These are phyloP conservation scores for Pneumocystis oryctolagi DNA, from an alignment of 1,139 yeast genomes.

Conservation along the genomic window DNA sequence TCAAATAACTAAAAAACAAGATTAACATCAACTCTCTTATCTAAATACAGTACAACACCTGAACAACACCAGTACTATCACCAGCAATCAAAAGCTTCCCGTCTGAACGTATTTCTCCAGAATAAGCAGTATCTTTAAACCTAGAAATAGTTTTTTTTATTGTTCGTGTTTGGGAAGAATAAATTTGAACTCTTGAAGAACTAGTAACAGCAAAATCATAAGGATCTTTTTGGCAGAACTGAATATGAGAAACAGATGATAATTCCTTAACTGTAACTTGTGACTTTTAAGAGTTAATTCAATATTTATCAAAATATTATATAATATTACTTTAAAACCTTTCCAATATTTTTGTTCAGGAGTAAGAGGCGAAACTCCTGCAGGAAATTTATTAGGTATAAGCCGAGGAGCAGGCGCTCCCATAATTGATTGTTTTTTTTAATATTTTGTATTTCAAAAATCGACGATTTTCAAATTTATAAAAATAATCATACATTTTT, in stretches of 20 bases:
- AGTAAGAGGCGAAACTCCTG: constrained; percentile 69
- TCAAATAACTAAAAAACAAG: constrained; percentile 42
- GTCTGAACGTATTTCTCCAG: constrained; percentile 69
- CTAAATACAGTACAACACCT: too few relatives aligned
- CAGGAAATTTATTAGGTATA: constrained; percentile 55
- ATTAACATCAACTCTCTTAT: too few relatives aligned
- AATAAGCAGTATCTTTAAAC: constrained; percentile 79
- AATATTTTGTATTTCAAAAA: too few relatives aligned
- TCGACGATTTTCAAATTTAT: too few relatives aligned
- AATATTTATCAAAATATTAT: constrained; percentile 4
- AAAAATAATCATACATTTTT: too few relatives aligned
- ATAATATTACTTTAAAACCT: constrained; percentile 35
- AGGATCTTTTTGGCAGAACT: constrained; percentile 75
- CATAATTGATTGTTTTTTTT: constrained; percentile 33
- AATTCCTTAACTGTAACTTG: constrained; percentile 89
- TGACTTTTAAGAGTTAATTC: constrained; percentile 23
- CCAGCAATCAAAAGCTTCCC: constrained; percentile 77
- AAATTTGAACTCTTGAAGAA: constrained; percentile 79
- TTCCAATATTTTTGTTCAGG: constrained; percentile 95
- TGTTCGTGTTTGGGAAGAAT: constrained; percentile 83
- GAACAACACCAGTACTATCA: constrained; percentile 77
- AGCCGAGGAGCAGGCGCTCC: constrained; percentile 63
- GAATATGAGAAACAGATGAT: constrained; percentile 74
- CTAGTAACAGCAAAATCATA: constrained; percentile 90
- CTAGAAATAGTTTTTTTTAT: constrained; percentile 78